Conservation (phyloP, 1,284 basidiomycete genomes). For the Cystobasidium slooffiae region DNA sequence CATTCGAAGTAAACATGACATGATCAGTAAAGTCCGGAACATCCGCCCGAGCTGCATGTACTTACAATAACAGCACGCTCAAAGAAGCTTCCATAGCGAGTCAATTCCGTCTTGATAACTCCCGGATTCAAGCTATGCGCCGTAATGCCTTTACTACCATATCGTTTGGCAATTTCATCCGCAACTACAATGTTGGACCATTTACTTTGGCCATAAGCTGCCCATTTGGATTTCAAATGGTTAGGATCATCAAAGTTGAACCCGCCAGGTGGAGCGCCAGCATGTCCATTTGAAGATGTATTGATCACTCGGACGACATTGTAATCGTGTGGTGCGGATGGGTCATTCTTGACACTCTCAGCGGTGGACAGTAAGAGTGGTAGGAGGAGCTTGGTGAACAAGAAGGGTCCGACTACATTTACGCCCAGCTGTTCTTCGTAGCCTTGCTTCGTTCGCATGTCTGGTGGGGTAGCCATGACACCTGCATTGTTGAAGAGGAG, state of each 20-base stretch:
- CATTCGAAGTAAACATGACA: not conserved
- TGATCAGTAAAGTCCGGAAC: not conserved
- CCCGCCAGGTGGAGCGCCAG: slow-evolving; percentile 18
- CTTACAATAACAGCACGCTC: slow-evolving; percentile 14
- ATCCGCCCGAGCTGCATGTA: not conserved
- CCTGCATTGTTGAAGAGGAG: slow-evolving; percentile 44
- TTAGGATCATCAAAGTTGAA: slow-evolving; percentile 32
- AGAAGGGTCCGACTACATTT: slow-evolving; percentile 43
- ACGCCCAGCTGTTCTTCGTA: slow-evolving; percentile 41
- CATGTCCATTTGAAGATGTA: slow-evolving; percentile 20
- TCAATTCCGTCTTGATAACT: slow-evolving; percentile 24
- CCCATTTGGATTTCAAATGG: slow-evolving; percentile 7
- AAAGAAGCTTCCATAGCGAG: not conserved
- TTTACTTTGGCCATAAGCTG: slow-evolving; percentile 37
- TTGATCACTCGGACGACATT: slow-evolving; percentile 36
- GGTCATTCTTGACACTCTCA: not conserved
- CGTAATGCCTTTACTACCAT: slow-evolving; percentile 25
- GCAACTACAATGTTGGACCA: slow-evolving; percentile 35
- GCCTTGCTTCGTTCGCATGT: slow-evolving; percentile 25
- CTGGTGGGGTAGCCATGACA: slow-evolving; percentile 40
- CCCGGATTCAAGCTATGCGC: slow-evolving; percentile 22
- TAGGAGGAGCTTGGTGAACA: slow-evolving; percentile 36
- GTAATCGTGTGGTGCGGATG: slow-evolving; percentile 9
- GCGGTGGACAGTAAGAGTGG: slow-evolving; percentile 22
- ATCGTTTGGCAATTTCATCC: slow-evolving; percentile 22